Evolutionary conservation across 164 flowering plant species (phyloP), one percentile per base, ranked within the genome.

Genomic region (Amborella trichopoda): DNA sequence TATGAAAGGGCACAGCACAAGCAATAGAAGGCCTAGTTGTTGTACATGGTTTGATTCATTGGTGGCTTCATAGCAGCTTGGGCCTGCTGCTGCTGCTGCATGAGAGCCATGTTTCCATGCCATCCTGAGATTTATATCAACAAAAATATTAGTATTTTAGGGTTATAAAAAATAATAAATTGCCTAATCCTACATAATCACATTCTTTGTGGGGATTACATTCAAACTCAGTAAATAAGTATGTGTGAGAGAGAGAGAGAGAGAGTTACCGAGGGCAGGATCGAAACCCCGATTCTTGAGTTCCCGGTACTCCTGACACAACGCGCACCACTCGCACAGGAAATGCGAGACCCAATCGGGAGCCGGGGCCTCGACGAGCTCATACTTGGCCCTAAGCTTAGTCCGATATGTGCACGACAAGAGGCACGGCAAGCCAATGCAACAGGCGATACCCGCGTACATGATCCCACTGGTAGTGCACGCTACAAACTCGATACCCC

Each of bases 241-340:
- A 30, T 8, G 11, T 14, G 34, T 9, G 41, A 21, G 28, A n/a
- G 25, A 9, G 19, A 6, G 32, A 28, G 30, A 25, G 9, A 18
- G 17, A 17, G 11, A 3, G 17, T 62, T 53, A 65, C 69, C 69
- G 17, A 61, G 10, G 5, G 50, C 43, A 49, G 73, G 77, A 30
- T 72, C 69, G 2, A 60, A 16, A 1, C 77, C 73, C 47, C 69
- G 49, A 58, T 53, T 53, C 6, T 43, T 30, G 28, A 71, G 76
- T n/a, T 37, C 41, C 41, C 41, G 16, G 41, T 37, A 37, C 41
- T 18, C 41, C 4, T 37, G 41, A 21, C 69, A 66, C 13, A 72
- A 62, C n/a, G 77, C 77, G 28, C 71, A 68, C 27, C 42, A 41
- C 25, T 69, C 74, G n/a, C 69, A 69, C 0, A 66, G 27, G 39